Evolutionary conservation across 2,329 filamentous ascomycete genomes (phyloP).

Genomic region (Passalora sequoiae): DNA sequence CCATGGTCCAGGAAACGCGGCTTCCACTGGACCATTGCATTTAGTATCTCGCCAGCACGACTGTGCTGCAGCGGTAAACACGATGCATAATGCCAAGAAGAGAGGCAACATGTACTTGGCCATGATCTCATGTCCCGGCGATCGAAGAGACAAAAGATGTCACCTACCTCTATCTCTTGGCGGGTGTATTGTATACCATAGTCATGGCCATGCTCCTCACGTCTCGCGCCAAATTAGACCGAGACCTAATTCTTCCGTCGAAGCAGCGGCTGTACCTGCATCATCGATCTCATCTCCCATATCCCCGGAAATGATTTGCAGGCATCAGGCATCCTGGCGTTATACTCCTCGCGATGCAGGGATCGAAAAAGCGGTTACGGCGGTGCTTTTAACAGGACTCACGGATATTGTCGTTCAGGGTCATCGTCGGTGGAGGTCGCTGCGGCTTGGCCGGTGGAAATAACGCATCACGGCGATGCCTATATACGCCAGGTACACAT

Average conservation of each 20-base stretch:
- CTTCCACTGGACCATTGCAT: conserved; percentile 47
- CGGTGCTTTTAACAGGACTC: too few relatives aligned
- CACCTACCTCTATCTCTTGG: conserved; percentile 4
- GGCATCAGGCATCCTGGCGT: neutral
- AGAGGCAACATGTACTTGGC: neutral
- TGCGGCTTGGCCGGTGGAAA: neutral
- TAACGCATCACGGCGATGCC: neutral
- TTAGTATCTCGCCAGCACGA: conserved; percentile 53
- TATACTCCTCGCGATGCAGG: neutral
- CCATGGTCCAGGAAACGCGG: conserved; percentile 55
- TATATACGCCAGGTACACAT: too few relatives aligned
- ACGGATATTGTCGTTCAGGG: too few relatives aligned
- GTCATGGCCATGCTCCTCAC: neutral
- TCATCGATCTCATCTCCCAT: neutral
- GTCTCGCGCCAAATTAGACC: conserved; percentile 1
- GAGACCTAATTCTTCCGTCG: conserved; percentile 3
- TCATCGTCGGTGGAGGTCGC: too few relatives aligned
- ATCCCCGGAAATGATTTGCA: too few relatives aligned
- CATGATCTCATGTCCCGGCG: neutral
- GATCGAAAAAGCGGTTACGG: too few relatives aligned
- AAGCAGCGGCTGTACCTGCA: neutral
- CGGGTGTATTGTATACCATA: neutral
- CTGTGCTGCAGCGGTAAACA: conserved; percentile 11
- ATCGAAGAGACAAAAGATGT: neutral
- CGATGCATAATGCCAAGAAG: neutral